Conservation (phyloP, 768 basidiomycete genomes). For the Russula compacta region DNA sequence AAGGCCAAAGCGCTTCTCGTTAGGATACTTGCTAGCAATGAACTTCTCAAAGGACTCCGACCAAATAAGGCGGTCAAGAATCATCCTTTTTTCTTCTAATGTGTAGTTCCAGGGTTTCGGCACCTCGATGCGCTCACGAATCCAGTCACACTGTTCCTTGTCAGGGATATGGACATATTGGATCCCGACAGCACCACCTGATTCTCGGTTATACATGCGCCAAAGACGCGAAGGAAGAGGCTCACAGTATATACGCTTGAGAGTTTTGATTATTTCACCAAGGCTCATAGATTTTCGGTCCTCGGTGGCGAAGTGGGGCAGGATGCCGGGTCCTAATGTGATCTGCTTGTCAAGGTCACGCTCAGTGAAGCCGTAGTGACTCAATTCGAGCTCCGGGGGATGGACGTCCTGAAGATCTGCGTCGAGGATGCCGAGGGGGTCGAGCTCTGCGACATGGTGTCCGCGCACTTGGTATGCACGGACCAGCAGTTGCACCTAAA, state of each 20-base stretch:
- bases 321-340: slow-evolving; percentile 88
- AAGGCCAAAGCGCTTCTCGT: slow-evolving; percentile 98
- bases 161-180: slow-evolving; percentile 96
- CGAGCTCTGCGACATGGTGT: slow-evolving; percentile 91
- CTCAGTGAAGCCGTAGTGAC: slow-evolving; percentile 92
- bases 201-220: neutral
- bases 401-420: slow-evolving; percentile 70
- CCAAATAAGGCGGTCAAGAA: slow-evolving; percentile 98
- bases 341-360: slow-evolving; percentile 93
- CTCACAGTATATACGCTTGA: slow-evolving; percentile 92
- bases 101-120: slow-evolving; percentile 98
- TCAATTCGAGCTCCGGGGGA: slow-evolving; percentile 88
- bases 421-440: slow-evolving; percentile 89
- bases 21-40: slow-evolving; percentile 96
- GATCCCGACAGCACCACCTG: slow-evolving; percentile 81
- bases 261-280: slow-evolving; percentile 82
- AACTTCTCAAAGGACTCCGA: slow-evolving; percentile 99
- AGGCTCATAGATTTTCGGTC: slow-evolving; percentile 83
- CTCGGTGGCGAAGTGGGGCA: slow-evolving; percentile 87
- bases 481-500: slow-evolving; percentile 90
- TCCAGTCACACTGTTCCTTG: slow-evolving; percentile 99
- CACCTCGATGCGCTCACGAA: slow-evolving; percentile 89
- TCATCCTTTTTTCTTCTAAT: slow-evolving; percentile 97
- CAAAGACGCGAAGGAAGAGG: slow-evolving; percentile 8
- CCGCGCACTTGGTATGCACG: slow-evolving; percentile 99